A percentile compares a stretch with the other conserved stretches of the same genome.
Evolutionary conservation across 352 stramenopile genomes (phyloP).

Genomic region (Paralagenidium karlingii): DNA sequence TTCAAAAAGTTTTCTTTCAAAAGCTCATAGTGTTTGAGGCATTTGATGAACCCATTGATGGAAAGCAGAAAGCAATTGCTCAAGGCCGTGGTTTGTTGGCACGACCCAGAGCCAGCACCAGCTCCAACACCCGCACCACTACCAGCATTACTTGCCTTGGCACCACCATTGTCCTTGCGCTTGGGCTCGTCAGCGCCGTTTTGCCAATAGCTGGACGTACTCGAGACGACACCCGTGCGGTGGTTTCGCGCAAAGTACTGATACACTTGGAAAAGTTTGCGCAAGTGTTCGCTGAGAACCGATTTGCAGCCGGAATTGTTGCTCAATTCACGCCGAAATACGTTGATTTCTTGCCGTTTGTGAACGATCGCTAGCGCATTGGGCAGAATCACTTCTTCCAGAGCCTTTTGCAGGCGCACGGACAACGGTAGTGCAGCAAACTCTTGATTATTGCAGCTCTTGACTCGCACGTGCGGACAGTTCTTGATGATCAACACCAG

Average conservation of each 20-base stretch:
- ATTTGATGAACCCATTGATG: slow-evolving; percentile 23
- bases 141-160: no score
- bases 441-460: neutral
- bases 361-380: slow-evolving; percentile 24
- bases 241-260: slow-evolving; percentile 26
- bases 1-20: slow-evolving; percentile 44
- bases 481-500: slow-evolving; percentile 35
- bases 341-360: slow-evolving; percentile 18
- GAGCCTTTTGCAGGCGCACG: slow-evolving; percentile 24
- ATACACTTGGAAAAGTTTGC: slow-evolving; percentile 27
- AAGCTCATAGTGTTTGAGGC: slow-evolving; percentile 36
- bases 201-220: no score
- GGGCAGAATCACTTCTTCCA: slow-evolving; percentile 37
- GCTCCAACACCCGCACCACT: no score
- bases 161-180: neutral
- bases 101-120: no score
- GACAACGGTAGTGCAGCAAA: slow-evolving; percentile 12
- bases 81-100: no score
- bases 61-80: slow-evolving; percentile 40
- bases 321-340: slow-evolving; percentile 38
- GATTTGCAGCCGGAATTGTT: slow-evolving; percentile 30
- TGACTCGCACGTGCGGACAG: slow-evolving; percentile 21
- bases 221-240: no score
- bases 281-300: slow-evolving; percentile 34
- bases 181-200: neutral